These are phyloP conservation scores for Acanthamoeba culbertsoni DNA, from an alignment of 208 protist genomes.

Conservation along the genomic window DNA sequence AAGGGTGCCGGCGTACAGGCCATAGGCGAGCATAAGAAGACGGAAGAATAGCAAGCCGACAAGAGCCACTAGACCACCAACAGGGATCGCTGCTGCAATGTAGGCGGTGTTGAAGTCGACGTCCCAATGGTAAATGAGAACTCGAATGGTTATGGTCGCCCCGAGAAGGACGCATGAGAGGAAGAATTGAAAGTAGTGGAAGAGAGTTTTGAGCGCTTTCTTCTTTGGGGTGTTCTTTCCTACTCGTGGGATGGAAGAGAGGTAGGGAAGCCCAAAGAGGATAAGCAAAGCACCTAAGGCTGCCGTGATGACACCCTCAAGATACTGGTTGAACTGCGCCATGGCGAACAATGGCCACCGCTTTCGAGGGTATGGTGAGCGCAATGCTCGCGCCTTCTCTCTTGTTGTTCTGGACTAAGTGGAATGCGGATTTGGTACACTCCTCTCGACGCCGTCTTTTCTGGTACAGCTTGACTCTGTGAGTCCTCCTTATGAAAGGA, in stretches of 20 bases:
- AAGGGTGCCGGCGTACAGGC: background rate
- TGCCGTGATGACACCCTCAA: background rate
- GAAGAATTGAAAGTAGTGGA: conserved; percentile 48
- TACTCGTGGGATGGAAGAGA: background rate
- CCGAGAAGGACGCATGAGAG: conserved; percentile 31
- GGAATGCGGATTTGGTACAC: no score
- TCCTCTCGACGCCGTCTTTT: no score
- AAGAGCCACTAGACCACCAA: background rate
- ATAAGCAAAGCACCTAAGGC: background rate
- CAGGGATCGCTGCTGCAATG: background rate
- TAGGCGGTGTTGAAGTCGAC: conserved; percentile 43
- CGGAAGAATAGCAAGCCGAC: conserved; percentile 13
- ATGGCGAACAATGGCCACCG: no score
- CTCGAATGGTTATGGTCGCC: background rate
- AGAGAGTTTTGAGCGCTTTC: conserved; percentile 10
- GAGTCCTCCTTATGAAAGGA: no score
- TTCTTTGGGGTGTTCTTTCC: conserved; percentile 43
- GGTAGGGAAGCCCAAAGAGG: conserved; percentile 38
- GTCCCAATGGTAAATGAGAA: background rate
- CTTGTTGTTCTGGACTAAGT: no score
- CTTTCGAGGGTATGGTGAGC: no score
- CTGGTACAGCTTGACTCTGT: no score
- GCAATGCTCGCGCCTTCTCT: no score
- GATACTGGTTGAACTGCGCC: conserved; percentile 29
- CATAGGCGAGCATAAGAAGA: background rate